Conservation (phyloP, 176 grass and related monocot species). For the Coix lacrymajobi region DNA sequence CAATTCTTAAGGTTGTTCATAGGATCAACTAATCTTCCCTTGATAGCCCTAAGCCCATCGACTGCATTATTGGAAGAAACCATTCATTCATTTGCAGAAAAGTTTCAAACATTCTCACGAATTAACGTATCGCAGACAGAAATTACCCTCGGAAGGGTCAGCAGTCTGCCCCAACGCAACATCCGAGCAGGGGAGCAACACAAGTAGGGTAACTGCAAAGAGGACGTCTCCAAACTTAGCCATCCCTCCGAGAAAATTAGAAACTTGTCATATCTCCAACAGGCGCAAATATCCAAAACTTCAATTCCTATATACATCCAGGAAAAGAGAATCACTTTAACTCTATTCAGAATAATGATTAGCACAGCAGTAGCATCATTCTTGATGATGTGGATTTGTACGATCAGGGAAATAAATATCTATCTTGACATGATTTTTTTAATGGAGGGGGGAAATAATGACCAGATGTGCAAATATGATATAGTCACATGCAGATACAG, state of each 20-base stretch:
- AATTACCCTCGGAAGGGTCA: conserved; percentile 43
- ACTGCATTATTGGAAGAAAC: conserved; percentile 20
- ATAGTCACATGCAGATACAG: conserved; percentile 16
- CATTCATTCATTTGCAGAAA: neutral
- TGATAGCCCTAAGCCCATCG: conserved; percentile 35
- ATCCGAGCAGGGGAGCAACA: conserved; percentile 30
- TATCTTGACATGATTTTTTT: neutral
- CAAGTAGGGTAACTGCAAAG: neutral
- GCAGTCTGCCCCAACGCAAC: conserved; percentile 19
- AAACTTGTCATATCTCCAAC: conserved; percentile 14
- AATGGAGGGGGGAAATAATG: neutral
- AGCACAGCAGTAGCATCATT: neutral
- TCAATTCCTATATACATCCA: neutral
- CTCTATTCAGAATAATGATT: neutral
- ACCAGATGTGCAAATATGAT: conserved; percentile 11
- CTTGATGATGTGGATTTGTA: neutral
- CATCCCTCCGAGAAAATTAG: conserved; percentile 13
- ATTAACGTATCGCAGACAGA: neutral
- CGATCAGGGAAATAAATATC: neutral
- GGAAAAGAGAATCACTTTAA: neutral
- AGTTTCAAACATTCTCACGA: neutral
- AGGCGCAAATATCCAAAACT: neutral
- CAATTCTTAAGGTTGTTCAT: conserved; percentile 50
- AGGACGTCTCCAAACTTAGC: neutral
- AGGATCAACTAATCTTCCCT: conserved; percentile 44